phyloP scores from a whole-genome alignment of 1,284 basidiomycete species.

The Flammula alnicola region DNA sequence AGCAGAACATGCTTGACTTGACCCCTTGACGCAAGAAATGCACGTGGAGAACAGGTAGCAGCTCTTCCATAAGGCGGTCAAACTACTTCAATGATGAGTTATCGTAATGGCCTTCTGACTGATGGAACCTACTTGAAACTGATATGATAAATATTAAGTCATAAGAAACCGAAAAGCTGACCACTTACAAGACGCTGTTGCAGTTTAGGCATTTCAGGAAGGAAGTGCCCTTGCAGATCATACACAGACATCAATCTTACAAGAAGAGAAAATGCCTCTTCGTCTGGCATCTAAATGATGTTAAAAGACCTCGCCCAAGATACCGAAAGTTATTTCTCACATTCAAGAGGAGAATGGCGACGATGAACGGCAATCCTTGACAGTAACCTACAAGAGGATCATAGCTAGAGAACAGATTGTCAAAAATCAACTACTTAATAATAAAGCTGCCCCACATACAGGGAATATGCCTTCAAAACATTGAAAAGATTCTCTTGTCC shows the following conservation, averaged over 20 bases:
- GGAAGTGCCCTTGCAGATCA: constrained; percentile 93
- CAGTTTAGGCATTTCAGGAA: constrained; percentile 97
- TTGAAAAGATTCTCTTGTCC: constrained; percentile 98
- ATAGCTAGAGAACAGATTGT: constrained; percentile 54
- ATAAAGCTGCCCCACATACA: constrained; percentile 47
- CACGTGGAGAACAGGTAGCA: constrained; percentile 87
- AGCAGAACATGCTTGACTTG: constrained; percentile 96
- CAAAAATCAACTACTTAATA: neutral
- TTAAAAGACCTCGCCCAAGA: neutral
- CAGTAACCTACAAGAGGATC: constrained; percentile 97
- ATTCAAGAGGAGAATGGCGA: constrained; percentile 91
- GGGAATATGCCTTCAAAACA: constrained; percentile 95
- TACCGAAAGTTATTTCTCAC: constrained; percentile 48
- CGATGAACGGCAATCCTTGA: constrained; percentile 95
- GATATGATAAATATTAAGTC: constrained; percentile 15
- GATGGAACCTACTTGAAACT: constrained; percentile 46
- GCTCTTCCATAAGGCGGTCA: constrained; percentile 92
- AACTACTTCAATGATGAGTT: constrained; percentile 54
- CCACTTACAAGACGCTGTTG: constrained; percentile 83
- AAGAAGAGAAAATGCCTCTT: constrained; percentile 95
- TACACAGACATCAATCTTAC: constrained; percentile 99
- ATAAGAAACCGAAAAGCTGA: neutral
- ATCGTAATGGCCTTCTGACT: constrained; percentile 5
- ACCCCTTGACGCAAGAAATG: constrained; percentile 94
- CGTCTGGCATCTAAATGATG: constrained; percentile 87